Base-by-base conservation (phyloP, 495 filamentous ascomycete genomes). In the Rusavskia elegans region DNA sequence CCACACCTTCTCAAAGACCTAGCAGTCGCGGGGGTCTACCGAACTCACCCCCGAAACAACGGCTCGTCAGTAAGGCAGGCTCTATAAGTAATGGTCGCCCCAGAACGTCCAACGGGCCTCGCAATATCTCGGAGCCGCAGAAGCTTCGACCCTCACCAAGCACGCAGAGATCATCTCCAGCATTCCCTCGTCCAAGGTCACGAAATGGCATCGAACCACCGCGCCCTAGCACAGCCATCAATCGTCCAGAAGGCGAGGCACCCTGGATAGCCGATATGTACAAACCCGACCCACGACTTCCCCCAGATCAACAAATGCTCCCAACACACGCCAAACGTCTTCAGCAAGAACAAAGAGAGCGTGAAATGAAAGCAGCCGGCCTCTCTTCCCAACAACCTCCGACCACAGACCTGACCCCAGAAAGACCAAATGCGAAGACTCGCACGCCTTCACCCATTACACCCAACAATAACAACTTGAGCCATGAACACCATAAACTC, bases 251-350 rank as follows among this genome's bases (percentile, higher is more conserved):
- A 68, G 93, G 92, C 16, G 90, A 96, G 49, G 84, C 92, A 8
- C 93, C 93, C 37, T 97, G 93, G 92, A 78, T 96, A 66, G 81
- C 89, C 17, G 82, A 82, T 0, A 92, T 93, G 71, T 98, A 95
- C 64, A 93, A 92, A 60, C 93, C 92, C 3, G 92, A 98, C 63
- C 92, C 92, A 37, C 81, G 88, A 38, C 75, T 98, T 14, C 92
- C 92, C 38, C 92, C 87, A 13, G 92, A 98, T 52, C 85, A 97
- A 64, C 92, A 98, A 63, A 78, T 98, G 49, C 77, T 98, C 17
- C 92, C 92, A 3, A 98, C 92, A 0, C 87, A 95, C 53, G 92
- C 92, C 39, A 92, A 83, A 59, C 78, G 84, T 55, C 74, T 97
- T 67, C 83, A 89, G 62, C 92, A 96, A 71, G 87, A 96, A 64